A percentile compares a stretch with the other conserved stretches of the same genome.
Evolutionary conservation across 1,284 basidiomycete species (phyloP).

Genomic region (Cryptococcus sp.): DNA sequence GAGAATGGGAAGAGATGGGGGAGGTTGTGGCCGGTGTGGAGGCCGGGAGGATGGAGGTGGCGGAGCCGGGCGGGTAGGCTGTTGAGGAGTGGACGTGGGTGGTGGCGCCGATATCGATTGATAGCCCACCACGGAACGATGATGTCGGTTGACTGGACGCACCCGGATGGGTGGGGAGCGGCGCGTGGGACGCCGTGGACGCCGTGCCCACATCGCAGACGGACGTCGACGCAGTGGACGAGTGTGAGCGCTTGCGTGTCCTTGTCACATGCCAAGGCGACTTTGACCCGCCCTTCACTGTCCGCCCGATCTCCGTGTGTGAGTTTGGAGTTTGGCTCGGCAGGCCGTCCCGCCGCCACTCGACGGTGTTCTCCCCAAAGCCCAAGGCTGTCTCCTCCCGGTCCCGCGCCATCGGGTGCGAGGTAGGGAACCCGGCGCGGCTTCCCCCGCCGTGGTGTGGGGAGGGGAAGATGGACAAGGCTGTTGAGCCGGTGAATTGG

Average conservation of each 20-base stretch:
- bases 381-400: conserved; percentile 19
- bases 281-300: neutral
- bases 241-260: conserved; percentile 17
- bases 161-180: neutral
- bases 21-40: conserved; percentile 9
- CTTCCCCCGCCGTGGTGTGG: too few species aligned
- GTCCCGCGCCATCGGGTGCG: conserved; percentile 12
- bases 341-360: neutral
- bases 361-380: neutral
- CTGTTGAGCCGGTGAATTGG: too few species aligned
- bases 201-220: conserved; percentile 9
- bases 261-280: neutral
- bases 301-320: neutral
- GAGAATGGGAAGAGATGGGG: neutral
- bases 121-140: conserved; percentile 17
- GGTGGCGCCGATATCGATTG: conserved; percentile 20
- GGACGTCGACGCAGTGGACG: conserved; percentile 8
- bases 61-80: conserved; percentile 3
- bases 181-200: conserved; percentile 11
- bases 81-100: neutral
- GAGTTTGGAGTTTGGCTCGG: neutral
- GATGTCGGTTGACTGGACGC: neutral
- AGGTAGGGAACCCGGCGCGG: neutral
- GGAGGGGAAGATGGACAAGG: too few species aligned
- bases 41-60: conserved; percentile 13